A percentile compares a stretch with the other conserved stretches of the same genome.
Conservation (phyloP, 805 yeast genomes). For the Myxozyma melibiosi region DNA sequence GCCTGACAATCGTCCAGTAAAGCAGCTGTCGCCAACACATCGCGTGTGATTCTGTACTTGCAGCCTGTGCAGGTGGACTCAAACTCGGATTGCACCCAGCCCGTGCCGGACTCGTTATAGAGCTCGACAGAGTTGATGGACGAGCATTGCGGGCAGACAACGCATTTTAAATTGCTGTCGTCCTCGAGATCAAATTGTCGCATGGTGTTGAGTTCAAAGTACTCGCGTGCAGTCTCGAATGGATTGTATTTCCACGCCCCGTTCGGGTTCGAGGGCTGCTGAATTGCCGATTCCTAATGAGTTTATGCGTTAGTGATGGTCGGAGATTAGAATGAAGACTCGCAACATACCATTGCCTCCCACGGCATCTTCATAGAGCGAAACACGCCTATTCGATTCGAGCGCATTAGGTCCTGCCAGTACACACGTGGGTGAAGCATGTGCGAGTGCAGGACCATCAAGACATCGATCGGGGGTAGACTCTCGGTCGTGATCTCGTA, state of each 20-base stretch:
- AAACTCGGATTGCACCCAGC: slow-evolving; percentile 8
- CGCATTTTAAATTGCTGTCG: not conserved
- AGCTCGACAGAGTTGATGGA: not conserved
- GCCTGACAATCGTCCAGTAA: slow-evolving; percentile 5
- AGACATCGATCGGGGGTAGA: slow-evolving; percentile 35
- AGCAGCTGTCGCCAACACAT: not conserved
- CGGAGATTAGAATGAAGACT: no score
- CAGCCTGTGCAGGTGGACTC: slow-evolving; percentile 1
- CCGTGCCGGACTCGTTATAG: not conserved
- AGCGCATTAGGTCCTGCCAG: slow-evolving; percentile 29
- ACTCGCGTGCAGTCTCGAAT: not conserved
- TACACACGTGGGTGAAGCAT: slow-evolving; percentile 34
- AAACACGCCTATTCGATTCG: not conserved
- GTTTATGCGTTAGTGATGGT: no score
- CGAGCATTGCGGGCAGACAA: slow-evolving; percentile 2
- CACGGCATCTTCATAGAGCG: slow-evolving; percentile 9
- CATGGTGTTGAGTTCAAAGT: not conserved
- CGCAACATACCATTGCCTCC: slow-evolving; percentile 12
- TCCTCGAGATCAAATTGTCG: not conserved
- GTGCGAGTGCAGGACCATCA: slow-evolving; percentile 37
- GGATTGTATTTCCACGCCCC: not conserved
- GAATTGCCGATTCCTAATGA: no score
- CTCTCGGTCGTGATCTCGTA: not conserved
- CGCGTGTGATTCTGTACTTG: not conserved
- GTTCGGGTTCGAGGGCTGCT: not conserved